These are phyloP conservation scores for Pezicula radicicola DNA, from an alignment of 2,329 filamentous ascomycete species.

Conservation along the genomic window DNA sequence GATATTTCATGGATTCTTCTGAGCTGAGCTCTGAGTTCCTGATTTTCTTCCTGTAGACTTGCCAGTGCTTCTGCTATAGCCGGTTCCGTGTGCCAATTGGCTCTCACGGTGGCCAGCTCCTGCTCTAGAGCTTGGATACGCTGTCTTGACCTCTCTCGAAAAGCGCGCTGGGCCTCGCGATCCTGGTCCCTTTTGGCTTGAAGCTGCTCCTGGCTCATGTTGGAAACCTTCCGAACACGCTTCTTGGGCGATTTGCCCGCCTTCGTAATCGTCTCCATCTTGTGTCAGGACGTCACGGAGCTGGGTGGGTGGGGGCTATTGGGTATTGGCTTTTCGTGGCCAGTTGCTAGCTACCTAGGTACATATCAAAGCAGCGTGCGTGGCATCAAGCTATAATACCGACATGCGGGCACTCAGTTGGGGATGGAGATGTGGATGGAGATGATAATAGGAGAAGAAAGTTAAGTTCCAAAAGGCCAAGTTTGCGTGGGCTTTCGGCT, in stretches of 20 bases:
- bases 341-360: conserved; percentile 38
- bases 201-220: conserved; percentile 3
- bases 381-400: too few species aligned
- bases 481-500: too few species aligned
- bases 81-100: not conserved
- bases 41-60: not conserved
- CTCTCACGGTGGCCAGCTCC: not conserved
- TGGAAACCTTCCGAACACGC: not conserved
- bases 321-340: not conserved
- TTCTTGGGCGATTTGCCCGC: not conserved
- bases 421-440: too few species aligned
- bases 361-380: too few species aligned
- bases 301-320: not conserved
- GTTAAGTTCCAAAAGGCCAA: too few species aligned
- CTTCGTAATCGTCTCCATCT: not conserved
- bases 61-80: not conserved
- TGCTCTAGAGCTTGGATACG: conserved; percentile 3
- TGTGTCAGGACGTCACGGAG: not conserved
- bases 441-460: too few species aligned
- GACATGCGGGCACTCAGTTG: too few species aligned
- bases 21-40: not conserved
- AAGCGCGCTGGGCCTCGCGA: conserved; percentile 3
- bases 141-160: conserved; percentile 1
- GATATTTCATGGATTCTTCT: not conserved
- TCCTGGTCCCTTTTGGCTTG: conserved; percentile 1